Base-by-base conservation (phyloP, 495 filamentous ascomycete genomes). In the Aspergillus saccharolyticus region DNA sequence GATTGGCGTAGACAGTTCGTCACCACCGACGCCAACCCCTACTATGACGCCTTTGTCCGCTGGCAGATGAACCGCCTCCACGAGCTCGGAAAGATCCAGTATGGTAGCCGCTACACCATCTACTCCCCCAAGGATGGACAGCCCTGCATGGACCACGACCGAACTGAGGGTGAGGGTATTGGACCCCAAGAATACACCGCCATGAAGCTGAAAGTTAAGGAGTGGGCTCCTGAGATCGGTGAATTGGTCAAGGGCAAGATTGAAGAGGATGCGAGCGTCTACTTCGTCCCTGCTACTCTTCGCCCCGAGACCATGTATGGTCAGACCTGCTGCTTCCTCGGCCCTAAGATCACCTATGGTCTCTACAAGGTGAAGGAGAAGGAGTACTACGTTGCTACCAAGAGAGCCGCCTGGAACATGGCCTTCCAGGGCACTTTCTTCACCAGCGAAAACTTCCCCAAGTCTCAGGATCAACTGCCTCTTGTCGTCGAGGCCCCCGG, bases 251-350 rank as follows among this genome's bases (percentile, higher is more conserved):
- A 83, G 62, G 87, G 84, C 48, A 91, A 91, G 73, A 76, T 97
- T n/a, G 88, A 92, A 30, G 82, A 86, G 7, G 83, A 80, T 59
- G 88, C 89, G 21, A 88, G 89, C 55, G 88, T 97, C 22, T 96
- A 86, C 71, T 88, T 98, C 61, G 84, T 96, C 42, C 88, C 94
- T 3, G 94, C 94, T 20, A 97, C 94, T 56, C 80, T 98, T 56
- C 83, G 94, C 62, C 89, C 94, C 18, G 94, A 98, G 77, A 98
- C 94, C 17, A 97, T 98, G 93, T 97, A 97, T 65, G 94, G 94
- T 22, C 94, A 98, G 71, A 92, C 85, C 1, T 94, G 90, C 76
- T 96, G 91, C 71, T 98, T 98, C 65, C 90, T 98, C 50, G 89
- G 91, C 24, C 92, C 94, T 2, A 89, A 87, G 70, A 86, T 96